Percentiles rank a stretch among this genome's conserved stretches.
Evolutionary conservation across 495 filamentous ascomycete genomes (phyloP).

Genomic region (Amniculicola lignicola): DNA sequence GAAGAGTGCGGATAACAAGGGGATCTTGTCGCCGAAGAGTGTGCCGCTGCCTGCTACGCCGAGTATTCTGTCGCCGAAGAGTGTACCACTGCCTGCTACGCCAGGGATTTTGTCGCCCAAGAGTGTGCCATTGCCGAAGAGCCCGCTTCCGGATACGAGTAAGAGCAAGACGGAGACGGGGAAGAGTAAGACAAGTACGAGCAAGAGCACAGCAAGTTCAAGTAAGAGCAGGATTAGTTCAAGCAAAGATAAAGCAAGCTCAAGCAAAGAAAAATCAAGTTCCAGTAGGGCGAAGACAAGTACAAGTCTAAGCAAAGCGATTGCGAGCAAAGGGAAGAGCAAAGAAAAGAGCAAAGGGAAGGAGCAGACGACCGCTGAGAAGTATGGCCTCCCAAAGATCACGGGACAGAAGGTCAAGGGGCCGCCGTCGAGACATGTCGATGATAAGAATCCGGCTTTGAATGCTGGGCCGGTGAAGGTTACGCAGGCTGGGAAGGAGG

Average conservation of each 20-base stretch:
- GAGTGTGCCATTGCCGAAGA: no score
- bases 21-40: conserved; percentile 14
- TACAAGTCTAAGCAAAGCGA: no score
- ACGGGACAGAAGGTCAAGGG: conserved; percentile 1
- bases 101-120: no score
- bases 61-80: background rate
- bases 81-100: background rate
- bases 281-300: conserved; percentile 3
- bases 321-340: background rate
- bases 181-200: no score
- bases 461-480: conserved; percentile 2
- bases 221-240: no score
- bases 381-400: background rate
- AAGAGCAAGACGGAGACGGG: no score
- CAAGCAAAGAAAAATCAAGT: no score
- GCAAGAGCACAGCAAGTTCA: no score
- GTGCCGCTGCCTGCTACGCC: conserved; percentile 28
- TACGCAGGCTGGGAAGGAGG: conserved; percentile 10
- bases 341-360: no score
- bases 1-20: conserved; percentile 16
- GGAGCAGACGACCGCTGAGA: background rate
- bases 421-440: conserved; percentile 17
- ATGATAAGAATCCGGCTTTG: conserved; percentile 20
- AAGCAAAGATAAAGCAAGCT: no score
- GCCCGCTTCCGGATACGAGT: no score